Percentiles rank a stretch among this genome's conserved stretches.
phyloP scores from a whole-genome alignment of 1,139 yeast species.

The Candida smagusa region DNA sequence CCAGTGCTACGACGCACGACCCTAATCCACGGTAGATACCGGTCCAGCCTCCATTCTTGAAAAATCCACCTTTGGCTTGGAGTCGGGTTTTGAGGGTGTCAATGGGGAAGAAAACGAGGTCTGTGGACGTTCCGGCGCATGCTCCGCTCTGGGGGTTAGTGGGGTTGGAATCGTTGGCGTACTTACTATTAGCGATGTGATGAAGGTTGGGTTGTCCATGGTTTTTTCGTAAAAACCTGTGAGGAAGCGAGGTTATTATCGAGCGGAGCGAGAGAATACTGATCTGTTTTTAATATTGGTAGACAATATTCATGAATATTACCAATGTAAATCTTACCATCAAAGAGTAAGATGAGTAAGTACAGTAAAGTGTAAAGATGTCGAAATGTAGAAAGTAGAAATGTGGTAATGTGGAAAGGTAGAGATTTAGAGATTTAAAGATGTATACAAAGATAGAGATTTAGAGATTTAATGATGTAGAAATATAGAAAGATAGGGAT shows the following conservation, averaged over 20 bases:
- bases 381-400: too few species aligned
- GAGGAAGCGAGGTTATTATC: neutral
- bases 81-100: conserved; percentile 92
- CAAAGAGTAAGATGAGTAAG: too few species aligned
- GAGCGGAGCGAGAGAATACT: neutral
- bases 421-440: too few species aligned
- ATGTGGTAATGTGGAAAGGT: too few species aligned
- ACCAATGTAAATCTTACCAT: too few species aligned
- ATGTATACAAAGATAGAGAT: too few species aligned
- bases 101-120: conserved; percentile 89
- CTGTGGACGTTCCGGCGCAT: conserved; percentile 95
- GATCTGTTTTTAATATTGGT: too few species aligned
- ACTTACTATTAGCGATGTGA: conserved; percentile 29
- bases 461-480: too few species aligned
- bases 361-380: too few species aligned
- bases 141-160: conserved; percentile 67
- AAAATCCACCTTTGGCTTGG: conserved; percentile 95
- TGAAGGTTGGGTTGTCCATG: conserved; percentile 25
- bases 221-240: neutral
- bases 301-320: too few species aligned
- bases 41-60: conserved; percentile 84
- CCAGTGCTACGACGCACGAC: conserved; percentile 90
- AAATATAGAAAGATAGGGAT: too few species aligned
- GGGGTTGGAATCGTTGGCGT: conserved; percentile 9
- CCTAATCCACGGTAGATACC: conserved; percentile 93